phyloP scores from a whole-genome alignment of 1,284 basidiomycete genomes.

The Ceratobasidium papillatum region DNA sequence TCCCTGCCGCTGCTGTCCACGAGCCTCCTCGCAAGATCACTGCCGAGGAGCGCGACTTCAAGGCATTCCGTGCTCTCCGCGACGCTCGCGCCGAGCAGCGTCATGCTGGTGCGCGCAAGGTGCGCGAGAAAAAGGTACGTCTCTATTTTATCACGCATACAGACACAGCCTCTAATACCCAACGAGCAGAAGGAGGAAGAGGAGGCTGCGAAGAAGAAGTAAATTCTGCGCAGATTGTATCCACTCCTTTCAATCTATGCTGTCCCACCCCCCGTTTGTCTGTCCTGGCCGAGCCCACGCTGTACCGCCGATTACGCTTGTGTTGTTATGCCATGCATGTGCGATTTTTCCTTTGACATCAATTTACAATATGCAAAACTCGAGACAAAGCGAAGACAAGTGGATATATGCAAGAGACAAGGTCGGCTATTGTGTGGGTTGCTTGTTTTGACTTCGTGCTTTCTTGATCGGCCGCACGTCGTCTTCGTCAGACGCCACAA shows the following conservation, averaged over 20 bases:
- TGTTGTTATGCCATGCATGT: constrained; percentile 41
- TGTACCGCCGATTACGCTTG: constrained; percentile 37
- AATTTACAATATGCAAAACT: constrained; percentile 41
- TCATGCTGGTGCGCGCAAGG: constrained; percentile 88
- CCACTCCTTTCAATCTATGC: constrained; percentile 14
- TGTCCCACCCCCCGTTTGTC: background rate
- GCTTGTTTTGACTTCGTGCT: background rate
- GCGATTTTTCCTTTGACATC: constrained; percentile 38
- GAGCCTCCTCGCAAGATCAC: constrained; percentile 96
- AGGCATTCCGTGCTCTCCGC: constrained; percentile 92
- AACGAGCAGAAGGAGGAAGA: constrained; percentile 82
- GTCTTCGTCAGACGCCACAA: background rate
- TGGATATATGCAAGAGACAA: background rate
- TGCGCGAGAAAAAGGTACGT: constrained; percentile 78
- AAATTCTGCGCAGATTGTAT: constrained; percentile 52
- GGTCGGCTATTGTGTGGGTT: background rate
- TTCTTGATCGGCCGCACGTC: constrained; percentile 5
- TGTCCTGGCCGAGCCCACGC: background rate
- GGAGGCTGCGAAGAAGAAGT: constrained; percentile 93
- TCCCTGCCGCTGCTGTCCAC: constrained; percentile 71
- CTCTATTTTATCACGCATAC: constrained; percentile 4
- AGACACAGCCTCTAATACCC: constrained; percentile 13
- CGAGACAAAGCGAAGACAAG: background rate
- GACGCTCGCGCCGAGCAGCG: constrained; percentile 84
- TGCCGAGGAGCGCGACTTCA: constrained; percentile 86